A percentile compares a stretch with the other conserved stretches of the same genome.
Conservation (phyloP, 2,329 filamentous ascomycete genomes). For the Aspergillus arachidicola region DNA sequence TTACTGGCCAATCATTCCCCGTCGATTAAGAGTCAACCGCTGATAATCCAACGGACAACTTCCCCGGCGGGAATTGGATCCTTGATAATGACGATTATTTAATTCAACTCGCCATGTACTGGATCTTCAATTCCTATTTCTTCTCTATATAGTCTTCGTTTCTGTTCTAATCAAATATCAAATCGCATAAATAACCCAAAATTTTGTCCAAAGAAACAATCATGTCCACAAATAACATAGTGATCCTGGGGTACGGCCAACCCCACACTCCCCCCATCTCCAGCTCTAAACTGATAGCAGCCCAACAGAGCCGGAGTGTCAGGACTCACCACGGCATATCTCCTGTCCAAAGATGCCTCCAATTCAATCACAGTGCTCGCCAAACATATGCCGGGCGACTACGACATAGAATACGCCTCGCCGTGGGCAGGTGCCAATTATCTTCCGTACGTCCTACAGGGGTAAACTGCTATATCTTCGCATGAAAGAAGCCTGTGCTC, state of each 20-base stretch:
- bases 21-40: not conserved
- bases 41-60: not conserved
- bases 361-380: constrained; percentile 72
- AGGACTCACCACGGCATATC: constrained; percentile 66
- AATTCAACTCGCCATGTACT: not conserved
- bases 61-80: not conserved
- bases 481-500: constrained; percentile 2
- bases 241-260: constrained; percentile 41
- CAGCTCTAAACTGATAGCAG: constrained; percentile 10
- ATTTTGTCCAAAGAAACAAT: not conserved
- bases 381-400: constrained; percentile 93
- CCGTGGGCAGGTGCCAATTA: constrained; percentile 87
- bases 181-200: not conserved
- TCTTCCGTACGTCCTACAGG: constrained; percentile 60
- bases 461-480: not conserved
- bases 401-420: constrained; percentile 86
- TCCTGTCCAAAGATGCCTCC: constrained; percentile 58
- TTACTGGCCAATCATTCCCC: not conserved
- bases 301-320: constrained; percentile 62
- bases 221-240: constrained; percentile 41
- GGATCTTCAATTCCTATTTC: not conserved
- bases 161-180: not conserved
- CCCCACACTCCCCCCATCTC: not conserved
- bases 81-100: not conserved
- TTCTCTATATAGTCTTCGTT: not conserved